Percentiles rank a stretch among this genome's conserved stretches.
phyloP scores from a whole-genome alignment of 768 basidiomycete genomes.

The Daedaleopsis sinensis region DNA sequence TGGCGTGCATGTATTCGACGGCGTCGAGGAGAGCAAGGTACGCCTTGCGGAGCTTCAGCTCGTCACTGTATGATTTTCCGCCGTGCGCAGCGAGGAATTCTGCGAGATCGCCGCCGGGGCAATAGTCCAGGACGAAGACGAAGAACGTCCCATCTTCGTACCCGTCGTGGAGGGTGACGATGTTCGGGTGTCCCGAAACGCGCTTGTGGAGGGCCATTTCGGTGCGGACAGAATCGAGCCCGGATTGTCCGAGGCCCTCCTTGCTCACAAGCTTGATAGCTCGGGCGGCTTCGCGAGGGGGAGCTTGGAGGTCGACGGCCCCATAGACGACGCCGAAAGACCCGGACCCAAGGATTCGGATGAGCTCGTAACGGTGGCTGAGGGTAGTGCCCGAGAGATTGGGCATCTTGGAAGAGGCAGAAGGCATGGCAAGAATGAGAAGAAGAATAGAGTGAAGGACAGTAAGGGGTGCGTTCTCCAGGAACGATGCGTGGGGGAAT shows the following conservation, averaged over 20 bases:
- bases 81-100: constrained; percentile 39
- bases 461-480: background rate
- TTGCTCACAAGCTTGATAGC: constrained; percentile 26
- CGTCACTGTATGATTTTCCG: constrained; percentile 37
- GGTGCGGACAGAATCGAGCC: constrained; percentile 33
- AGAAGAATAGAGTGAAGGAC: background rate
- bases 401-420: constrained; percentile 23
- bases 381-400: constrained; percentile 21
- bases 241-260: constrained; percentile 1
- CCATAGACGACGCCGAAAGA: constrained; percentile 30
- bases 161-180: constrained; percentile 26
- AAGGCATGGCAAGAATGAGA: constrained; percentile 13
- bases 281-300: constrained; percentile 8
- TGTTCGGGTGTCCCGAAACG: constrained; percentile 20
- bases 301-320: constrained; percentile 22
- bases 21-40: constrained; percentile 56
- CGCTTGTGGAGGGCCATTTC: constrained; percentile 25
- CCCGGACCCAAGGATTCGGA: constrained; percentile 22
- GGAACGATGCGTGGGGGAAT: background rate
- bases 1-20: constrained; percentile 48
- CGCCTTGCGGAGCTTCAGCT: constrained; percentile 44
- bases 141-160: constrained; percentile 22
- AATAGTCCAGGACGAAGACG: constrained; percentile 35
- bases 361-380: constrained; percentile 12
- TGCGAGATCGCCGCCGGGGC: constrained; percentile 46